phyloP scores from a whole-genome alignment of 1,284 basidiomycete genomes.

The Ceraceosorus guamensis region DNA sequence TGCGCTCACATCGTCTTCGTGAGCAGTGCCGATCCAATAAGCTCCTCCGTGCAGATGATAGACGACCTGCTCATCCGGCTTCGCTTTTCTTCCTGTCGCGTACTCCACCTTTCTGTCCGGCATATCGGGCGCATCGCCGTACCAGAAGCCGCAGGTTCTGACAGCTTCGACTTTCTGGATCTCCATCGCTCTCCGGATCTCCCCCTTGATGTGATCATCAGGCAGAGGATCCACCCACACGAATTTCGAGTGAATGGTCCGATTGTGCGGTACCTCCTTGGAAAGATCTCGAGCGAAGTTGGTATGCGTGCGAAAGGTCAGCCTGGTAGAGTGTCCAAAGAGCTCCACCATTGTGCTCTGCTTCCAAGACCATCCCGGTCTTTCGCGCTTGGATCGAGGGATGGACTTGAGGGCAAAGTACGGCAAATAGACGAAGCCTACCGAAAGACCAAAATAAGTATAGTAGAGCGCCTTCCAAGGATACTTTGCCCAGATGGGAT shows the following conservation, averaged over 20 bases:
- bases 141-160: constrained; percentile 39
- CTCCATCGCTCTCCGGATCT: constrained; percentile 29
- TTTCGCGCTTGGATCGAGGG: constrained; percentile 19
- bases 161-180: constrained; percentile 20
- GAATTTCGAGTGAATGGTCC: constrained; percentile 34
- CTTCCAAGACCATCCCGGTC: constrained; percentile 37
- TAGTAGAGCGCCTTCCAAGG: constrained; percentile 39
- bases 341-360: constrained; percentile 35
- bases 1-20: constrained; percentile 32
- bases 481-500: constrained; percentile 34
- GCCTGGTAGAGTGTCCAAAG: constrained; percentile 27
- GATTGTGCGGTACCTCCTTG: constrained; percentile 31
- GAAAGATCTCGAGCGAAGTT: constrained; percentile 25
- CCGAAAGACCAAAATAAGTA: constrained; percentile 33
- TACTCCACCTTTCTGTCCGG: no score
- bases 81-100: constrained; percentile 22
- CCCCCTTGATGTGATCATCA: constrained; percentile 26
- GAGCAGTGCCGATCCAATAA: constrained; percentile 42
- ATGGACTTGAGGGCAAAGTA: constrained; percentile 24
- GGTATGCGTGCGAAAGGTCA: constrained; percentile 37
- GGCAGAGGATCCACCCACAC: constrained; percentile 26
- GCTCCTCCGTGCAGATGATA: constrained; percentile 42
- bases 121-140: constrained; percentile 15
- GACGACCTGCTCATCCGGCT: constrained; percentile 31
- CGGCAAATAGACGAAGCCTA: constrained; percentile 30